Evolutionary conservation across 1,284 basidiomycete species (phyloP), one percentile per base, ranked within the genome.

Genomic region (Leccinum griseonigrum): DNA sequence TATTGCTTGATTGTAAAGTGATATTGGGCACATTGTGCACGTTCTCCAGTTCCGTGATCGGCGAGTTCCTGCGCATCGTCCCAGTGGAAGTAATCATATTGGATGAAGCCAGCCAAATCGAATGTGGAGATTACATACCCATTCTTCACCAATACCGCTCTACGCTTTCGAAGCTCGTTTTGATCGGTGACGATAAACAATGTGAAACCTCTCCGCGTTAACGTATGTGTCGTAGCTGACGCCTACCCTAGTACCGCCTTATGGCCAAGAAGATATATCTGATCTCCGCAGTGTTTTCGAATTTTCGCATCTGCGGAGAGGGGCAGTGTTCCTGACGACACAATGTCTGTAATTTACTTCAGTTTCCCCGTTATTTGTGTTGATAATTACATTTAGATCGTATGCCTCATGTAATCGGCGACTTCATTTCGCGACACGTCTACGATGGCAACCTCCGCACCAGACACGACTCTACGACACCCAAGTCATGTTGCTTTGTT

Each of bases 161-260:
- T 1, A 75, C 74, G 2, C 73, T 92, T n/a, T 75, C 77, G 22
- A 91, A 90, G 66, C 71, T 88, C 2, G 86, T 85, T 59, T 87
- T 91, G 62, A 87, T 92, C 73, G 90, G 90, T 14, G 90, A 92
- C 76, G 79, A 89, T 66, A 88, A 85, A 67, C 90, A 92, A 77
- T 80, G 90, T 91, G 63, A 72, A 31, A 6, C 79, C 8, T 56
- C 29, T 77, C 36, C 55, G 54, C 59, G 4, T 52, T 34, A 14
- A 6, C 10, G 4, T 8, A 10, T 32, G 18, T 59, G 6, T 14
- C 16, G 34, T 31, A 18, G 36, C 62, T 57, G 26, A 67, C 58
- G 3, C 52, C 51, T 18, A 31, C 56, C 5, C 61, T 56, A 84
- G 83, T 85, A 61, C 77, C 83, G 11, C 83, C 83, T 1, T 79